Percentiles rank a stretch among this genome's conserved stretches.
phyloP scores from a whole-genome alignment of 768 basidiomycete genomes.

The Naganishia vaughanmartiniae region DNA sequence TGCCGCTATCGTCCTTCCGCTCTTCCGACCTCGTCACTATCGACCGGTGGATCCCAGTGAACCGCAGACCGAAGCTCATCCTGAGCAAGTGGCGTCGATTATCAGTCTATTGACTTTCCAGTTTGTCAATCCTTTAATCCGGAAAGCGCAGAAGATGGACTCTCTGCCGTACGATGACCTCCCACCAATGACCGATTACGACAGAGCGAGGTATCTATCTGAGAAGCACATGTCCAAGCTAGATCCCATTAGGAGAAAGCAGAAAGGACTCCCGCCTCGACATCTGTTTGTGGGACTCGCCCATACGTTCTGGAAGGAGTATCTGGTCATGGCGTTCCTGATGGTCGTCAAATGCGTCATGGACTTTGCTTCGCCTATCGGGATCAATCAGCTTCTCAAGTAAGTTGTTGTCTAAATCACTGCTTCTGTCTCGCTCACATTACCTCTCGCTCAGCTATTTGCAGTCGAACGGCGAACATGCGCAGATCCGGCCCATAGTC shows the following conservation, averaged over 20 bases:
- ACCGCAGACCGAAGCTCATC: slow-evolving; percentile 44
- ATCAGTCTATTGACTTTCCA: slow-evolving; percentile 37
- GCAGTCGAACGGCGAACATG: slow-evolving; percentile 53
- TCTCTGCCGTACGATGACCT: slow-evolving; percentile 50
- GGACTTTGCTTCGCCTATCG: slow-evolving; percentile 53
- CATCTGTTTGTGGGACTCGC: slow-evolving; percentile 59
- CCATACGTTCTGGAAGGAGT: slow-evolving; percentile 47
- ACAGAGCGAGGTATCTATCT: slow-evolving; percentile 47
- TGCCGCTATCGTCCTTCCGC: slow-evolving; percentile 58
- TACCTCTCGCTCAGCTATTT: background rate
- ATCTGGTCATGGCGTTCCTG: slow-evolving; percentile 35
- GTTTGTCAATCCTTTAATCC: slow-evolving; percentile 40
- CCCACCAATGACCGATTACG: slow-evolving; percentile 58
- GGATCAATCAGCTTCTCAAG: slow-evolving; percentile 55
- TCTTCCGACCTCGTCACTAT: slow-evolving; percentile 62
- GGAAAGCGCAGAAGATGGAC: slow-evolving; percentile 46
- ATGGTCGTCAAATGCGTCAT: slow-evolving; percentile 38
- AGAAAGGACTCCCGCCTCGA: slow-evolving; percentile 52
- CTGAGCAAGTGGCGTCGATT: slow-evolving; percentile 59
- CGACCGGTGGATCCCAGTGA: slow-evolving; percentile 59
- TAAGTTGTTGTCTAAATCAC: slow-evolving; percentile 35
- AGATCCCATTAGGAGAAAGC: slow-evolving; percentile 52
- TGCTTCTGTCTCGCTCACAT: no score
- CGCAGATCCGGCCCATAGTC: slow-evolving; percentile 64
- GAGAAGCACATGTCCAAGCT: slow-evolving; percentile 47